Conservation (phyloP, 139 green algal genomes). For the Tetradesmus obliquus region DNA sequence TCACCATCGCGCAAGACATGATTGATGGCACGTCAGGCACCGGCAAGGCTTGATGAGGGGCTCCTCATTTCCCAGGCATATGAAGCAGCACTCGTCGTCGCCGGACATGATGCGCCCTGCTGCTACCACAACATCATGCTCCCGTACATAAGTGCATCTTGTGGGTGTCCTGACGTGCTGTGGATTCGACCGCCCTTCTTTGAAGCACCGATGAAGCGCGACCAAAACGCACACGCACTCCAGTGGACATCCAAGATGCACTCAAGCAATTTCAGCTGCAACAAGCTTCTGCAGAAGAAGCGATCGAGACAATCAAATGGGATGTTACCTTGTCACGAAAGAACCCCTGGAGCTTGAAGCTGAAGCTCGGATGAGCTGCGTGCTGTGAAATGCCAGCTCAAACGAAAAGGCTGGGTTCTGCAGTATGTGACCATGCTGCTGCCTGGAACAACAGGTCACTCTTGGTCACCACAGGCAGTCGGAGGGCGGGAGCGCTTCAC, state of each 20-base stretch:
- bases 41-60: constrained; percentile 18
- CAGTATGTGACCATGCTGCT: background rate
- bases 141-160: background rate
- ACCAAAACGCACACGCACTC: background rate
- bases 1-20: constrained; percentile 18
- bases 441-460: background rate
- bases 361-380: background rate
- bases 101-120: background rate
- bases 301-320: background rate
- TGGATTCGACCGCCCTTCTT: background rate
- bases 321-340: background rate
- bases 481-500: background rate
- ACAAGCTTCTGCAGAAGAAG: background rate
- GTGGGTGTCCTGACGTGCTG: background rate
- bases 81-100: constrained; percentile 47
- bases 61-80: constrained; percentile 46
- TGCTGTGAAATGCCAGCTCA: background rate
- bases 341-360: background rate
- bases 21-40: constrained; percentile 5
- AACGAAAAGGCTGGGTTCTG: background rate
- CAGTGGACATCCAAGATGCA: background rate
- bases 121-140: background rate
- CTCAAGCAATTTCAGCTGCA: background rate
- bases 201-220: background rate
- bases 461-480: background rate